Conservation (phyloP, 495 filamentous ascomycete genomes). For the Penicillium paradoxum region DNA sequence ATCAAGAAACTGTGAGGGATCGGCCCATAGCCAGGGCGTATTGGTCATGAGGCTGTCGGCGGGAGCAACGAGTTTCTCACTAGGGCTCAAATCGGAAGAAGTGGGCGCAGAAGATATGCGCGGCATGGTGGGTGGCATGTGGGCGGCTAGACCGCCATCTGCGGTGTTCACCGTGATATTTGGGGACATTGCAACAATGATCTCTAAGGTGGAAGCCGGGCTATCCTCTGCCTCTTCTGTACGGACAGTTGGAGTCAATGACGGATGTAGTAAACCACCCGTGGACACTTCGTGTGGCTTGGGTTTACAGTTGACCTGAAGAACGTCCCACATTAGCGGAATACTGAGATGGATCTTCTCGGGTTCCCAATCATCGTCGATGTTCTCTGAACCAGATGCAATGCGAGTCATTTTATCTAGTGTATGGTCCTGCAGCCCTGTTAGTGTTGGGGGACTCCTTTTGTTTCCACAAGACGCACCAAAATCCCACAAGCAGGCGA, state of each 20-base stretch:
- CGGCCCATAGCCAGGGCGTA: constrained; percentile 46
- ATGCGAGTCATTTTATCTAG: constrained; percentile 40
- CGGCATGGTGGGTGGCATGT: constrained; percentile 28
- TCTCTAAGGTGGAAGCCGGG: constrained; percentile 33
- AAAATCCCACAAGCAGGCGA: constrained; percentile 36
- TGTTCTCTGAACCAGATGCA: constrained; percentile 38
- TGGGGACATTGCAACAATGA: constrained; percentile 43
- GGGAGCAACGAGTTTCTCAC: constrained; percentile 34
- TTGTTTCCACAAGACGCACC: constrained; percentile 18
- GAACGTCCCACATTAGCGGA: constrained; percentile 47
- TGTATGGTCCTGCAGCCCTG: constrained; percentile 29
- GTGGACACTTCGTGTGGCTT: constrained; percentile 23
- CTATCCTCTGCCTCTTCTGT: constrained; percentile 25
- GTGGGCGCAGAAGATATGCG: constrained; percentile 18
- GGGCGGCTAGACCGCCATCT: constrained; percentile 40
- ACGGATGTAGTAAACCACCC: constrained; percentile 29
- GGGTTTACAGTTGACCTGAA: constrained; percentile 36
- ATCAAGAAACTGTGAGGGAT: constrained; percentile 36
- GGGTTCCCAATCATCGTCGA: constrained; percentile 43
- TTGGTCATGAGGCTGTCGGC: constrained; percentile 44
- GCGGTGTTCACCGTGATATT: constrained; percentile 42
- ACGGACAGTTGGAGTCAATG: constrained; percentile 23
- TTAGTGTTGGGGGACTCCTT: not conserved
- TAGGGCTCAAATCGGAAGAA: constrained; percentile 19
- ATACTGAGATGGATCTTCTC: constrained; percentile 46